Evolutionary conservation across 306 rosid genomes (phyloP).

Genomic region (cucumber (Cucumis sativus)): DNA sequence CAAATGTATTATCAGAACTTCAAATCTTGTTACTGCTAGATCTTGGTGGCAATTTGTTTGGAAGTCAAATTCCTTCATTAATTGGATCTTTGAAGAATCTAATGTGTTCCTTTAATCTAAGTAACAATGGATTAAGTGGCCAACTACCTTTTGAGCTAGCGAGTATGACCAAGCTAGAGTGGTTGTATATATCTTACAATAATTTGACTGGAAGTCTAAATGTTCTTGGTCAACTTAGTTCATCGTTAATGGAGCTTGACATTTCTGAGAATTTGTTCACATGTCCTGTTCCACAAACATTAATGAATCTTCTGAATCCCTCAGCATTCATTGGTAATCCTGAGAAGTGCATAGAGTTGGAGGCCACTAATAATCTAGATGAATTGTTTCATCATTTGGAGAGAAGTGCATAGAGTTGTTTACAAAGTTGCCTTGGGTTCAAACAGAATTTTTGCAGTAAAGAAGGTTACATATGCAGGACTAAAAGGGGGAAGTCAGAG

Average conservation of each 20-base stretch:
- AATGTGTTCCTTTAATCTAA: slow-evolving; percentile 47
- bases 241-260: slow-evolving; percentile 27
- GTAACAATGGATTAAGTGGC: slow-evolving; percentile 58
- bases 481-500: slow-evolving; percentile 23
- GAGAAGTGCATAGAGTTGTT: slow-evolving; percentile 9
- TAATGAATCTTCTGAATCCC: slow-evolving; percentile 29
- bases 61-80: slow-evolving; percentile 49
- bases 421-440: slow-evolving; percentile 46
- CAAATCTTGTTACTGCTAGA: slow-evolving; percentile 36
- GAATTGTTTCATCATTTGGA: neutral
- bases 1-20: slow-evolving; percentile 33
- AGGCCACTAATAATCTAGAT: slow-evolving; percentile 48
- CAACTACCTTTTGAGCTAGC: slow-evolving; percentile 43
- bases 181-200: slow-evolving; percentile 50
- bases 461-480: slow-evolving; percentile 43
- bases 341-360: no score
- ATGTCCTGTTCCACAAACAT: slow-evolving; percentile 41
- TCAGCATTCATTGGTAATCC: slow-evolving; percentile 50
- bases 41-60: slow-evolving; percentile 63
- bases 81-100: slow-evolving; percentile 48
- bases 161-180: slow-evolving; percentile 18
- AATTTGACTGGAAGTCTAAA: slow-evolving; percentile 57
- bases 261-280: slow-evolving; percentile 54
- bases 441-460: slow-evolving; percentile 41
- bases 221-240: slow-evolving; percentile 28